phyloP scores from a whole-genome alignment of 495 filamentous ascomycete genomes.

The Pseudoneurospora amorphoporcata region DNA sequence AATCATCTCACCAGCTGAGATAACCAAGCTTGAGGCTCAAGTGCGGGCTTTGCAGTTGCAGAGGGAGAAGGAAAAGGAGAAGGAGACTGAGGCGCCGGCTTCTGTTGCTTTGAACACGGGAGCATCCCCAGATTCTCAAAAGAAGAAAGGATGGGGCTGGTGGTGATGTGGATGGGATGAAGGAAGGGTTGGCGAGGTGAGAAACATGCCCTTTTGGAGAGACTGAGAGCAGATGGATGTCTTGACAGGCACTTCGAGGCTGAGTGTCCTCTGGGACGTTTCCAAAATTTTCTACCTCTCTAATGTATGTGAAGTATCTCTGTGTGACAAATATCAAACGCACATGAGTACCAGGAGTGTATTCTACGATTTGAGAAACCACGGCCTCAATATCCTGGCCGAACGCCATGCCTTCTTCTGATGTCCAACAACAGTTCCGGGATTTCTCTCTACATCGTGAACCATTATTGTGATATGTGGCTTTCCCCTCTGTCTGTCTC shows the following conservation, averaged over 20 bases:
- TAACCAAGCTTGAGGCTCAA: conserved; percentile 13
- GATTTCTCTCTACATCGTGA: neutral
- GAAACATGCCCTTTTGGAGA: neutral
- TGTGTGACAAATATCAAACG: neutral
- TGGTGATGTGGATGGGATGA: neutral
- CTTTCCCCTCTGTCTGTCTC: neutral
- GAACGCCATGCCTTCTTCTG: neutral
- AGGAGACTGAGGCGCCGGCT: neutral
- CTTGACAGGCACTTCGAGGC: neutral
- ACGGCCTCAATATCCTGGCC: neutral
- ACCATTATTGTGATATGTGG: neutral
- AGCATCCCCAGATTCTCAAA: neutral
- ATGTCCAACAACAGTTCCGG: neutral
- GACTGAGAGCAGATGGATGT: neutral
- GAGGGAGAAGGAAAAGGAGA: neutral
- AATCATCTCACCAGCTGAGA: conserved; percentile 7
- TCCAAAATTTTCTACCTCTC: neutral
- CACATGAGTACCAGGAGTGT: neutral
- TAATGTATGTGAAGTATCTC: neutral
- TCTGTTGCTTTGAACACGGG: neutral
- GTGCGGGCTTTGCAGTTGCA: conserved; percentile 8
- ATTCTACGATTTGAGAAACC: neutral
- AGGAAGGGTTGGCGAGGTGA: neutral
- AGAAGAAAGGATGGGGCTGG: neutral
- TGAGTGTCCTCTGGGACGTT: neutral